These are phyloP conservation scores for Boletus edulis DNA, from an alignment of 768 basidiomycete genomes.

Conservation along the genomic window DNA sequence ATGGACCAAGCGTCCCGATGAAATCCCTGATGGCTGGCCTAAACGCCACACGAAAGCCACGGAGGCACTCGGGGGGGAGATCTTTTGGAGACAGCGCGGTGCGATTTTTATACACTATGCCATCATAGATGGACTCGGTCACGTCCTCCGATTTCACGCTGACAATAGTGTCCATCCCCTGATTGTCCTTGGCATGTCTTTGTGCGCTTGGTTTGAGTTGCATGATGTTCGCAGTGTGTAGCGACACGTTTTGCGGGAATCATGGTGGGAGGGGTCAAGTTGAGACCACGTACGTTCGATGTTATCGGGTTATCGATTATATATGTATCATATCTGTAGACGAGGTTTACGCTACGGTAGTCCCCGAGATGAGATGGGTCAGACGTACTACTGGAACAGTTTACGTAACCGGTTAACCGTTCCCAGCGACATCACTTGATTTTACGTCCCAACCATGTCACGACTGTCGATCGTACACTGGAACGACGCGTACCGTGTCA, in stretches of 20 bases:
- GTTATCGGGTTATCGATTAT: not conserved
- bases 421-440: not conserved
- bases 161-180: not conserved
- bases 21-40: not conserved
- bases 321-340: not conserved
- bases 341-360: too few relatives aligned
- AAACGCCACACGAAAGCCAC: not conserved
- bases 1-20: not conserved
- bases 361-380: too few relatives aligned
- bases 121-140: not conserved
- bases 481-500: constrained; percentile 84
- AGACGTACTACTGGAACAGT: too few relatives aligned
- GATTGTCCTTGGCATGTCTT: too few relatives aligned
- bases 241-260: too few relatives aligned
- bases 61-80: not conserved
- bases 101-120: not conserved
- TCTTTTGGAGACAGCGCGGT: not conserved
- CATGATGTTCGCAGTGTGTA: too few relatives aligned
- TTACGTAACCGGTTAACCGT: not conserved
- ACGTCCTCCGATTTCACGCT: not conserved
- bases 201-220: not conserved
- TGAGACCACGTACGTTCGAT: too few relatives aligned
- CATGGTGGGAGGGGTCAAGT: too few relatives aligned
- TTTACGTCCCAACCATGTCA: constrained; percentile 25
- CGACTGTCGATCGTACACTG: constrained; percentile 58